Conservation (phyloP, 345 rosid genomes). For the Dipteronia sinensis region DNA sequence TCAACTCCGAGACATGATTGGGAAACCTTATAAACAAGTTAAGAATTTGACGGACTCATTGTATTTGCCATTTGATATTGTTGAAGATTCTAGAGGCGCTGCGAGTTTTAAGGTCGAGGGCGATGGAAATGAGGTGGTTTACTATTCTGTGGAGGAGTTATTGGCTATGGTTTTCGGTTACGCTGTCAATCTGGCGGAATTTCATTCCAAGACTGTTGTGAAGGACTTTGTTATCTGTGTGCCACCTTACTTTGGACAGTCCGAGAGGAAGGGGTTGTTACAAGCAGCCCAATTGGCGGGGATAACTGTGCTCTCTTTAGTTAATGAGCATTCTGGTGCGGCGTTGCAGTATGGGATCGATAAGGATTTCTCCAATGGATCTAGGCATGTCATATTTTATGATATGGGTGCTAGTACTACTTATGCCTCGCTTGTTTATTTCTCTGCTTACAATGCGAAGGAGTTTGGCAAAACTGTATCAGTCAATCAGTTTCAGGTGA, state of each 20-base stretch:
- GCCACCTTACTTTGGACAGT: slow-evolving; percentile 96
- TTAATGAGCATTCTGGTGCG: slow-evolving; percentile 90
- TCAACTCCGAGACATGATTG: slow-evolving; percentile 79
- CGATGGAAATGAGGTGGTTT: slow-evolving; percentile 36
- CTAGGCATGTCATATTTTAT: slow-evolving; percentile 87
- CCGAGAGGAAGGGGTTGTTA: slow-evolving; percentile 83
- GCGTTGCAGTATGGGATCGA: slow-evolving; percentile 99
- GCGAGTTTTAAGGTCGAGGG: slow-evolving; percentile 62
- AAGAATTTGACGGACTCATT: slow-evolving; percentile 57
- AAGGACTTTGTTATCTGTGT: slow-evolving; percentile 82
- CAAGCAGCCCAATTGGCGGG: slow-evolving; percentile 95
- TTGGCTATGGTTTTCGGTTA: slow-evolving; percentile 82
- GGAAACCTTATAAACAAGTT: slow-evolving; percentile 72
- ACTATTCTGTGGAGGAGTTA: slow-evolving; percentile 81
- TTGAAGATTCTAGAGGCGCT: slow-evolving; percentile 81
- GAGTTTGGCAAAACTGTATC: slow-evolving; percentile 89
- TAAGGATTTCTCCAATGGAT: slow-evolving; percentile 84
- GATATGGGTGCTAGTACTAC: slow-evolving; percentile 97
- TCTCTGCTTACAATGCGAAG: slow-evolving; percentile 81
- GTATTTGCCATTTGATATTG: slow-evolving; percentile 69
- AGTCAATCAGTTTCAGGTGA: slow-evolving; percentile 93
- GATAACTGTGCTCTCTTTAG: slow-evolving; percentile 76
- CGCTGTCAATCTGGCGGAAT: slow-evolving; percentile 71
- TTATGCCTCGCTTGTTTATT: slow-evolving; percentile 85
- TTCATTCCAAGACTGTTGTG: slow-evolving; percentile 65